Base-by-base conservation (phyloP, 139 green algal genomes). In the Chlamydomonas sp. region DNA sequence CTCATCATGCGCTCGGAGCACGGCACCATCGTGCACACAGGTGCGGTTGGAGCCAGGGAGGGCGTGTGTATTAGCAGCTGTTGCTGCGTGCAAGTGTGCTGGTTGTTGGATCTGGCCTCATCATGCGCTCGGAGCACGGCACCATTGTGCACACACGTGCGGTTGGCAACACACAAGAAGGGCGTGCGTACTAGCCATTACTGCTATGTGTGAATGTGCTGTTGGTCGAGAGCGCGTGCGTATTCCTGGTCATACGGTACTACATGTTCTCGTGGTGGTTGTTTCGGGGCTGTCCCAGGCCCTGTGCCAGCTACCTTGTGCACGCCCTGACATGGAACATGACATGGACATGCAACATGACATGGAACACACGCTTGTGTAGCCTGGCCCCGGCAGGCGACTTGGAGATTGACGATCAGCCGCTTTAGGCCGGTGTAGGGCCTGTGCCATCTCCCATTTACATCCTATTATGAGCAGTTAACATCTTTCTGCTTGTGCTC, bases 1-100 rank as follows among this genome's bases (percentile, higher is more conserved):
- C 90, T 99, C 57, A 96, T 99, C 18, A 91, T 99, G 86, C 93
- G 97, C 8, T 96, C 89, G 83, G 95, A 97, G 15, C 88, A 98
- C 63, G 97, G 97, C 71, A 99, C 95, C 90, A 98, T 99, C 57
- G 93, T 99, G 75, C 97, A 99, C 93, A 98, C 96, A 9, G 96
- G 93, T 72, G 77, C 2, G 80, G 63, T 6, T 9, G 5, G 75
- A 6, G 57, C 57, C 68, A 74, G 68, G 31, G 31, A 49, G 31
- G 31, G 31, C 31, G 31, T 49, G 31, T 49, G 31, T 49, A 49
- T 49, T 49, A 72, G 12, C 67, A 72, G 67, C 67, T 72, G 67
- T 49, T 49, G 31, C 31, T 49, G 31, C 31, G 31, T 49, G 31
- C 31, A 49, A 49, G 31, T 49, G 31, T 49, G 31, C 31, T 49